Evolutionary conservation across 441 rosid genomes (phyloP).

Genomic region (Mallotus japonicus): DNA sequence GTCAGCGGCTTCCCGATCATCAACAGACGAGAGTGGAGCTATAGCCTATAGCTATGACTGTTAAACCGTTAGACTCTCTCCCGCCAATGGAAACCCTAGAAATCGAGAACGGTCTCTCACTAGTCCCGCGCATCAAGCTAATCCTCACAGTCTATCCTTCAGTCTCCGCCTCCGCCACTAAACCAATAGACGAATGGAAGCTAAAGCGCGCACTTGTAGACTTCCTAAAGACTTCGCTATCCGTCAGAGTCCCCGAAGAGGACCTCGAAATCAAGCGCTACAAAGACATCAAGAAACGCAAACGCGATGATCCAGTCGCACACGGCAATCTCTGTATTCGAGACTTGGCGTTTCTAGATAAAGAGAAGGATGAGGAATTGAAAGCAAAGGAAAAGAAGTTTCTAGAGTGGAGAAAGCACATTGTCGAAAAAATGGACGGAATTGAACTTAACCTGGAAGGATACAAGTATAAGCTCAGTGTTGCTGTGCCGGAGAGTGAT

Average conservation of each 20-base stretch:
- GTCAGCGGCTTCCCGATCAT: neutral
- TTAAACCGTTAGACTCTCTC: constrained; percentile 56
- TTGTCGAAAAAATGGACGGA: constrained; percentile 77
- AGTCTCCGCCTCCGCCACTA: constrained; percentile 51
- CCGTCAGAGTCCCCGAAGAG: constrained; percentile 57
- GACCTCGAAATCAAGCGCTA: constrained; percentile 61
- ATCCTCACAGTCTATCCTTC: constrained; percentile 58
- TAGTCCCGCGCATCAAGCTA: constrained; percentile 71
- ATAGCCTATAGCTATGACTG: constrained; percentile 20
- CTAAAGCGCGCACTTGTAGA: constrained; percentile 68
- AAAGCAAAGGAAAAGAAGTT: constrained; percentile 60
- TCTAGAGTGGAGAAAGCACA: constrained; percentile 61
- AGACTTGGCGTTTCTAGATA: constrained; percentile 64
- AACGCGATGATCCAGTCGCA: constrained; percentile 85
- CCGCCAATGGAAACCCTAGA: constrained; percentile 61
- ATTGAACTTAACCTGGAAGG: constrained; percentile 86
- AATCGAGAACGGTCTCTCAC: constrained; percentile 59
- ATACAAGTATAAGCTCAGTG: constrained; percentile 63
- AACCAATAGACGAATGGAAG: constrained; percentile 88
- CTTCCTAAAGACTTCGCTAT: constrained; percentile 56
- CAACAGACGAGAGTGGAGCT: neutral
- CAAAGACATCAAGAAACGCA: constrained; percentile 83
- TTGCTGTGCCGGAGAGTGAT: constrained; percentile 53
- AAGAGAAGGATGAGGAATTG: constrained; percentile 39
- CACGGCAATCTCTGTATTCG: constrained; percentile 67